These are phyloP conservation scores for Russula emetica DNA, from an alignment of 768 basidiomycete species.

Conservation along the genomic window DNA sequence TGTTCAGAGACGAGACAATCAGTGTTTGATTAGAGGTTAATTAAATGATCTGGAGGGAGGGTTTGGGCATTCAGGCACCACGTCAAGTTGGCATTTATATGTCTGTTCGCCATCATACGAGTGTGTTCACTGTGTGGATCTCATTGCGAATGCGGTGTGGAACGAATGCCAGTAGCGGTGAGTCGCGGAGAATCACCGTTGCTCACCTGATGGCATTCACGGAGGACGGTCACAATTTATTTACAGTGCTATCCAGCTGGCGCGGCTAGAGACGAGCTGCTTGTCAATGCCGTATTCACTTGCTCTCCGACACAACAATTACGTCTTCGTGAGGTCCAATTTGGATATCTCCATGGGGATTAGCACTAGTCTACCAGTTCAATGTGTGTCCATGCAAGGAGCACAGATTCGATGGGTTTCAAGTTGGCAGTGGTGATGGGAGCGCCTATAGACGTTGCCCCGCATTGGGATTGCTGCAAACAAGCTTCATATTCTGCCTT, in stretches of 20 bases:
- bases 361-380: neutral
- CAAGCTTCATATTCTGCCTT: neutral
- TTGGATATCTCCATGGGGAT: neutral
- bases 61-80: no score
- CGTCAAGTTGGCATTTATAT: neutral
- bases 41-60: no score
- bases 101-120: neutral
- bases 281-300: neutral
- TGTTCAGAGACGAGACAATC: neutral
- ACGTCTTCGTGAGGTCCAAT: neutral
- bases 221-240: neutral
- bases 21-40: neutral
- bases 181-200: neutral
- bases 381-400: neutral
- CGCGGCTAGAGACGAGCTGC: neutral
- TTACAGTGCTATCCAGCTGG: neutral
- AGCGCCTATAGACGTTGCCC: neutral
- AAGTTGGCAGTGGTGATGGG: neutral
- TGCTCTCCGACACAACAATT: neutral
- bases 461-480: neutral
- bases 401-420: neutral
- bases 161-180: neutral
- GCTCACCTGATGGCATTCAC: neutral
- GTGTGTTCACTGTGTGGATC: conserved; percentile 1
- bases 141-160: neutral